Evolutionary conservation across 2,329 filamentous ascomycete species (phyloP).

Genomic region (Parascedosporium putredinis): DNA sequence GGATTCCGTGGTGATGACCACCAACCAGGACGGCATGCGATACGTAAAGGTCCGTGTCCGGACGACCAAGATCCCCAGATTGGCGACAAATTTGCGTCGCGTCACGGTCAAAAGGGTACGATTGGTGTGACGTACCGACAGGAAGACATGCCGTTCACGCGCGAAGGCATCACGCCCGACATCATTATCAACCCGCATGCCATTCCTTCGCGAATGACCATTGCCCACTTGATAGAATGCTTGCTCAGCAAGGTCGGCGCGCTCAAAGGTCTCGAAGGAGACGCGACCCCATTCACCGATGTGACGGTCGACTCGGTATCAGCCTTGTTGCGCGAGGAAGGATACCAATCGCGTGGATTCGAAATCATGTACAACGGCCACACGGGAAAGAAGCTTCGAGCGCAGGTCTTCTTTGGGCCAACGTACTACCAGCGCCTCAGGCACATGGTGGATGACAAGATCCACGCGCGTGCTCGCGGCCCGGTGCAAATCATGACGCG

Average conservation of each 20-base stretch:
- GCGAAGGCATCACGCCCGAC: constrained; percentile 84
- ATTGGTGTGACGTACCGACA: constrained; percentile 97
- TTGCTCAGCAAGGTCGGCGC: constrained; percentile 92
- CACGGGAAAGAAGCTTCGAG: constrained; percentile 84
- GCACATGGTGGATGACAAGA: constrained; percentile 99
- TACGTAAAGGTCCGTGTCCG: constrained; percentile 97
- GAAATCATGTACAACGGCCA: constrained; percentile 99
- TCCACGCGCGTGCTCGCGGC: constrained; percentile 94
- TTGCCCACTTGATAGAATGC: constrained; percentile 99
- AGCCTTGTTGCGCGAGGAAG: constrained; percentile 71
- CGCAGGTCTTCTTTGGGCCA: constrained; percentile 92
- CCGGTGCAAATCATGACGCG: constrained; percentile 95
- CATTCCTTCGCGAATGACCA: constrained; percentile 99
- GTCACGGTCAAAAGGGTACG: constrained; percentile 98
- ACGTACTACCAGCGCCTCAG: constrained; percentile 98
- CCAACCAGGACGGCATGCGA: constrained; percentile 84
- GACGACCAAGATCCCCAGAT: constrained; percentile 98
- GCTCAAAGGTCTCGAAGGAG: constrained; percentile 87
- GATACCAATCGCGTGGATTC: constrained; percentile 94
- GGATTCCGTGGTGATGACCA: constrained; percentile 86
- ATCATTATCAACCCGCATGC: constrained; percentile 99
- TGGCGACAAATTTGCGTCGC: constrained; percentile 97
- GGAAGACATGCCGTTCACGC: constrained; percentile 97
- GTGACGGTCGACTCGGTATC: constrained; percentile 94
- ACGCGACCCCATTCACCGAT: constrained; percentile 95